Base-by-base conservation (phyloP, 2,329 filamentous ascomycete genomes). In the Didymella glomerata region DNA sequence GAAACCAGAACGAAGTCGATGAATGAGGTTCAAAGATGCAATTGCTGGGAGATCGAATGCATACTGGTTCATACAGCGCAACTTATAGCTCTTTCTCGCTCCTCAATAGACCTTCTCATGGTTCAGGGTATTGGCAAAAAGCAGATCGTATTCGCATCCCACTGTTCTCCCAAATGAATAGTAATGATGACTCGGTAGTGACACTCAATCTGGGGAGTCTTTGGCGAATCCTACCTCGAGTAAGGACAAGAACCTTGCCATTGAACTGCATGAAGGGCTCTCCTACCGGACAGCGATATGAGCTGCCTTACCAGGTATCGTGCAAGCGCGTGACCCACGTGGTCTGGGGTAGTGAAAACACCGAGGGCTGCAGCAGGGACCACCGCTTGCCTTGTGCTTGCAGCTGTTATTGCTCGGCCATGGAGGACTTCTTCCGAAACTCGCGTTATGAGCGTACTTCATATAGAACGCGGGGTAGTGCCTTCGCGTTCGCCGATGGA, bases 381-480 rank as follows among this genome's bases (percentile, higher is more conserved):
- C 41, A 44, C 10, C 3, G 2, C 9, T 20, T 8, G 41, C 13
- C 9, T 16, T 22, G 24, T 44, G 24, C 41, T 44, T 27, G 24
- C 41, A 16, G 8, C 14, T 8, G 6, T 4, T 7, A 27, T 5
- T 9, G 24, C 41, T 27, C 27, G 41, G 41, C 14, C 14, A 44
- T 4, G 18, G 7, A 1, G n/a, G 4, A 27, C 11, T 25, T n/a
- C 11, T 27, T n/a, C 24, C 14, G 22, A 13, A 9, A 16, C 14
- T 27, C 24, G 2, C n/a, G 24, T 27, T 44, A 44, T 13, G 41
- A 44, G 3, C 10, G 14, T 18, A n/a, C 24, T 25, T 22, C 24
- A 44, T 44, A 44, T 44, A 44, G 22, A 44, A n/a, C 24, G 41
- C 41, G 41, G 24, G 41, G 41, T 27, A 44, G 41, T 7, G 22